Evolutionary conservation across 2,329 filamentous ascomycete species (phyloP).

Genomic region (Diaporthe nobilis): DNA sequence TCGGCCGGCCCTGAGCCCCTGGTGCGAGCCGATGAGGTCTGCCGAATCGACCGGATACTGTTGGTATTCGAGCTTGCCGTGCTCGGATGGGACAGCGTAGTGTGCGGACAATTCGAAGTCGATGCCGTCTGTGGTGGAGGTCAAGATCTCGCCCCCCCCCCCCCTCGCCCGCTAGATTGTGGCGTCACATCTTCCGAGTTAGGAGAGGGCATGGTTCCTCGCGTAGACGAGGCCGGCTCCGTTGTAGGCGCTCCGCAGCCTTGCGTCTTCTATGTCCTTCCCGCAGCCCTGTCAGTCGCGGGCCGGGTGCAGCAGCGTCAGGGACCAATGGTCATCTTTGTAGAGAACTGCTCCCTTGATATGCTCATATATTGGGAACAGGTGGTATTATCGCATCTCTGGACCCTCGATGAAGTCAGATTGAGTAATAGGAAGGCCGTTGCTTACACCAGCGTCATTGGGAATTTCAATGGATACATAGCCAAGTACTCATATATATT

Average conservation of each 20-base stretch:
- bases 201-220: conserved; percentile 46
- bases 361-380: neutral
- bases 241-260: neutral
- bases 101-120: no score
- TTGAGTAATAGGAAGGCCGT: no score
- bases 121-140: conserved; percentile 32
- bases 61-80: no score
- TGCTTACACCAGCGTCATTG: no score
- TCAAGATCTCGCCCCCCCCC: conserved; percentile 44
- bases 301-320: neutral
- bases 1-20: conserved; percentile 27
- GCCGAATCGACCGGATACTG: neutral
- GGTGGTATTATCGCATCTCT: no score
- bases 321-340: neutral
- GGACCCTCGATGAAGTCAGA: no score
- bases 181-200: conserved; percentile 26
- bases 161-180: no score
- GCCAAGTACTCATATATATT: no score
- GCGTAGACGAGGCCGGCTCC: conserved; percentile 46
- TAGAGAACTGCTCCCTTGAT: neutral
- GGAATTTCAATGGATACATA: no score
- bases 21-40: neutral
- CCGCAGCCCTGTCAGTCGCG: neutral
- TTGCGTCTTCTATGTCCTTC: neutral
- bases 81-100: no score